Conservation (phyloP, 139 green algal species). For the Closterium sp. region DNA sequence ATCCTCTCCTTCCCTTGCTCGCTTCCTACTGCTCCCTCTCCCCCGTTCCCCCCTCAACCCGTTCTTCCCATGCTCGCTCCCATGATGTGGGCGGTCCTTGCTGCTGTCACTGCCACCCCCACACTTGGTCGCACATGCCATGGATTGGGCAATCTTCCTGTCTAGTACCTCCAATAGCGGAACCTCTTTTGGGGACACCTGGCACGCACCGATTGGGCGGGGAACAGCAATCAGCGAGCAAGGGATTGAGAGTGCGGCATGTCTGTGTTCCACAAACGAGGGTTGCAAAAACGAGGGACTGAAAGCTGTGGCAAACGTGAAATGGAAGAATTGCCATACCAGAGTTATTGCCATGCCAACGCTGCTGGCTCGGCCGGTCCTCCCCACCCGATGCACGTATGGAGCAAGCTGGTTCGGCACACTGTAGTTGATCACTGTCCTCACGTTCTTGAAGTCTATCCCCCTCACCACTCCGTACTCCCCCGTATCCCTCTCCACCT, state of each 20-base stretch:
- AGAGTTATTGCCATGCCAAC: slow-evolving; percentile 31
- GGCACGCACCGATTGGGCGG: background rate
- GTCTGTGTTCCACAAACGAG: background rate
- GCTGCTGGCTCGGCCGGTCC: slow-evolving; percentile 82
- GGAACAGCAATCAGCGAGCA: background rate
- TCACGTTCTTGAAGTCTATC: slow-evolving; percentile 95
- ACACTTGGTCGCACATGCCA: background rate
- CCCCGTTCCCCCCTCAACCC: background rate
- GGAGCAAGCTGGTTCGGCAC: slow-evolving; percentile 2
- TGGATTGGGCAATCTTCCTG: background rate
- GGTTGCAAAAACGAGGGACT: too few relatives aligned
- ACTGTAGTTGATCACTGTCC: slow-evolving; percentile 61
- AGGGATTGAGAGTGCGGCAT: background rate
- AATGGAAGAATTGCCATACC: slow-evolving; percentile 3
- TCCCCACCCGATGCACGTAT: slow-evolving; percentile 88
- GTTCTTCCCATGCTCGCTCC: too few relatives aligned
- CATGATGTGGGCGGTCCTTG: too few relatives aligned
- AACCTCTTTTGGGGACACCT: background rate
- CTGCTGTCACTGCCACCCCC: too few relatives aligned
- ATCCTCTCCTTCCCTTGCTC: background rate
- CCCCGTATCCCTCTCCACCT: slow-evolving; percentile 60
- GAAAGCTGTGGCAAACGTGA: background rate
- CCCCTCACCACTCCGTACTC: slow-evolving; percentile 95
- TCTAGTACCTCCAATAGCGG: background rate
- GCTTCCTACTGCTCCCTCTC: background rate